Evolutionary conservation across 768 basidiomycete species (phyloP).

Genomic region (Trametes cingulata): DNA sequence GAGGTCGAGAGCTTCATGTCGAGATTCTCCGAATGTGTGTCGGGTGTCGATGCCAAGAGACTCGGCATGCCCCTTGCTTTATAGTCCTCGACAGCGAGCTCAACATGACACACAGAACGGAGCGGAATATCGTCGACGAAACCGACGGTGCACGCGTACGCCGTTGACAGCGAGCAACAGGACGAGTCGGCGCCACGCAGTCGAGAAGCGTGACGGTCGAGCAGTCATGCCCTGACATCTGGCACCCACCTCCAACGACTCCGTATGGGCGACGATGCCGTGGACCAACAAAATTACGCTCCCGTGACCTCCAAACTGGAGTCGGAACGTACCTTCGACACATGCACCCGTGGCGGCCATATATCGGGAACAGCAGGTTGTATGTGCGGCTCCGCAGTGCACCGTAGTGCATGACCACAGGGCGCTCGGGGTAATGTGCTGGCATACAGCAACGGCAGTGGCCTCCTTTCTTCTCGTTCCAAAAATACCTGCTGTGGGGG

Average conservation of each 20-base stretch:
- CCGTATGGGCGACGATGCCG: not conserved
- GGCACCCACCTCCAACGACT: no score
- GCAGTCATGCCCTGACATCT: not conserved
- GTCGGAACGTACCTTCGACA: not conserved
- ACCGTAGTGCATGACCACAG: conserved; percentile 4
- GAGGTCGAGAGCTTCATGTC: conserved; percentile 28
- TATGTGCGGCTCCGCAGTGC: not conserved
- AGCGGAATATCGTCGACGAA: conserved; percentile 19
- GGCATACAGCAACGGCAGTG: not conserved
- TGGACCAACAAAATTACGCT: not conserved
- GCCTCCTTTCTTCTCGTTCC: not conserved
- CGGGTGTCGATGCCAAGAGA: conserved; percentile 13
- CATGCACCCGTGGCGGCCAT: conserved; percentile 4
- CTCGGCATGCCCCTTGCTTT: conserved; percentile 12
- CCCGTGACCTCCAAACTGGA: not conserved
- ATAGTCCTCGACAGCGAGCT: not conserved
- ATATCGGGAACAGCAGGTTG: not conserved
- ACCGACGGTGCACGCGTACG: conserved; percentile 5
- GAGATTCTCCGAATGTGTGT: not conserved
- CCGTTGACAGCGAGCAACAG: not conserved
- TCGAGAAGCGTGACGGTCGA: conserved; percentile 1
- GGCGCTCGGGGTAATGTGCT: conserved; percentile 16
- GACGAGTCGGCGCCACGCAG: not conserved
- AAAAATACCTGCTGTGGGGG: conserved; percentile 6
- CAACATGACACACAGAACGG: not conserved